Conservation (phyloP, 1,284 basidiomycete species). For the Stereum hirsutum region DNA sequence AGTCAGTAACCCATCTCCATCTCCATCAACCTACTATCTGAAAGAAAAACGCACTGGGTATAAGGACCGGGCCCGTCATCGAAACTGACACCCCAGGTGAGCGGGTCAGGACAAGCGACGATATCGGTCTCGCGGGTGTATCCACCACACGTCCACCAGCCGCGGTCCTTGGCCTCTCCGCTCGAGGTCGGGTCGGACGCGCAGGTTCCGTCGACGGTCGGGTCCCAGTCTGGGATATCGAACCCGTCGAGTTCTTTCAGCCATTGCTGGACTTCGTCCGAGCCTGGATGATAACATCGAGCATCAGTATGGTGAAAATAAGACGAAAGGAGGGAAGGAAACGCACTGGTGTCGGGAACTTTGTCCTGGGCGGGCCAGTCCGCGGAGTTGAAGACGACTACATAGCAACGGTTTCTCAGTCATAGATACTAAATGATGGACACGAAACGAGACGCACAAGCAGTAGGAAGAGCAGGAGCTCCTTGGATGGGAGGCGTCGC, state of each 20-base stretch:
- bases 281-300: constrained; percentile 27
- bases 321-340: not conserved
- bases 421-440: constrained; percentile 6
- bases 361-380: constrained; percentile 67
- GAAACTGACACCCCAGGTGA: constrained; percentile 78
- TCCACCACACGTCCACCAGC: constrained; percentile 89
- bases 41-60: constrained; percentile 40
- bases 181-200: constrained; percentile 48
- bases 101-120: constrained; percentile 68
- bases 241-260: constrained; percentile 67
- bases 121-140: constrained; percentile 62
- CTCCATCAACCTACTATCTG: constrained; percentile 8
- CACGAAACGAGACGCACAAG: constrained; percentile 34
- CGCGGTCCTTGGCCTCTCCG: constrained; percentile 47
- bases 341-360: constrained; percentile 53
- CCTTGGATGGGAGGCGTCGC: constrained; percentile 50
- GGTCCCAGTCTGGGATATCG: constrained; percentile 55
- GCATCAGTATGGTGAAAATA: not conserved
- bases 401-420: too few species aligned
- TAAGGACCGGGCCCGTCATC: constrained; percentile 82
- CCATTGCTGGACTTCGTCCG: constrained; percentile 64
- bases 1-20: too few species aligned
- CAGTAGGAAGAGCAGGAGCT: constrained; percentile 53
- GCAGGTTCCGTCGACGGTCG: constrained; percentile 61
- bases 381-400: constrained; percentile 39